Conservation (phyloP, 1,139 yeast species). For the Arxiozyma bovina region DNA sequence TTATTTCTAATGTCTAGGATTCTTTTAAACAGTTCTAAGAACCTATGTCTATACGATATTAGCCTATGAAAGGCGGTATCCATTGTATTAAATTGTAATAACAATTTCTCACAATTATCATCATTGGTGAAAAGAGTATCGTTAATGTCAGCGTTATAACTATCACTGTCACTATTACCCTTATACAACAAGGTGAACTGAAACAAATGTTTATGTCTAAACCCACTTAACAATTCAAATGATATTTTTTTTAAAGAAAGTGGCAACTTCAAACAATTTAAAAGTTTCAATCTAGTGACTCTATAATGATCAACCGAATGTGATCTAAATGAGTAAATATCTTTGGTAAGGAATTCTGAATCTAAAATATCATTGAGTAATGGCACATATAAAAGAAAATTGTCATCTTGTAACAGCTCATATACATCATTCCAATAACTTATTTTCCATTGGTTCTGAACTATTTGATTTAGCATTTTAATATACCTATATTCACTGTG, state of each 20-base stretch:
- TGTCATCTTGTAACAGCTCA: neutral
- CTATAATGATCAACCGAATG: neutral
- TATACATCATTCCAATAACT: neutral
- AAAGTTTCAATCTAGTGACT: neutral
- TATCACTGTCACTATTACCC: neutral
- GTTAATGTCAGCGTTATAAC: neutral
- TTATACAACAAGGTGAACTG: constrained; percentile 8
- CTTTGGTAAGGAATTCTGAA: neutral
- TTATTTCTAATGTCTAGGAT: neutral
- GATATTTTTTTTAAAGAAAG: constrained; percentile 3
- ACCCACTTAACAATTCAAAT: constrained; percentile 11
- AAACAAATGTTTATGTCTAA: constrained; percentile 17
- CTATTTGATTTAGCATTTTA: neutral
- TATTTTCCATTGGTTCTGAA: neutral
- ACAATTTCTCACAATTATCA: constrained; percentile 14
- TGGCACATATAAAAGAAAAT: neutral
- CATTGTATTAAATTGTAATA: constrained; percentile 19
- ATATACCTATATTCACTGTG: neutral
- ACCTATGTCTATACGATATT: constrained; percentile 12
- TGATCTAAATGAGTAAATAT: neutral
- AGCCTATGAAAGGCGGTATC: constrained; percentile 22
- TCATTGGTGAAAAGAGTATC: constrained; percentile 8
- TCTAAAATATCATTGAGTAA: neutral
- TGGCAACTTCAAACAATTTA: neutral
- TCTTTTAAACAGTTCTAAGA: constrained; percentile 10